Base-by-base conservation (phyloP, 176 grass and related monocot genomes). In the Poa annua region DNA sequence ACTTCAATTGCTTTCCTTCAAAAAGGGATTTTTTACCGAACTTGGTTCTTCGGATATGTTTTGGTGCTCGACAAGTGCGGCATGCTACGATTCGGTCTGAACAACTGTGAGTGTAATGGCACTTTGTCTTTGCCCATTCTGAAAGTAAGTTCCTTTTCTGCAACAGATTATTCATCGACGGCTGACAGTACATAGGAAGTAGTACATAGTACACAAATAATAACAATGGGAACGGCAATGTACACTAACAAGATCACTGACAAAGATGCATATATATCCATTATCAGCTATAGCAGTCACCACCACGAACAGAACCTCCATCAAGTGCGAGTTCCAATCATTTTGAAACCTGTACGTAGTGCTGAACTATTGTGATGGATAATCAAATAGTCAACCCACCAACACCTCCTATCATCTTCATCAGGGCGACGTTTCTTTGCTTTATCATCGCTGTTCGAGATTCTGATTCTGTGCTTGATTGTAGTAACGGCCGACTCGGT, bases 381-480 rank as follows among this genome's bases (percentile, higher is more conserved):
- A 50, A 75, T 10, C 48, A 36, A 62, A 39, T 36, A 56, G 88
- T 90, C 84, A 86, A 90, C 80, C n/a, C n/a, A 36, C n/a, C 47
- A 41, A 49, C 29, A 41, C 60, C 60, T 12, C 79, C 84, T 39
- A 86, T 83, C 67, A 68, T 34, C 47, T 44, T 38, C 77, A 15
- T 15, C 20, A 49, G 45, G 33, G 48, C 29, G 52, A 26, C 52
- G 11, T 77, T 71, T 21, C 80, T 11, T 77, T 22, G 71, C 14
- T 67, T 19, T 51, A 11, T 22, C 65, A n/a, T 77, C 24, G 78
- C 21, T 25, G 45, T 66, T 50, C 39, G 12, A 86, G 80, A 75
- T 83, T 83, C 88, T 19, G 74, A 90, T 83, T 86, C 74, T 21
- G 17, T 5, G 38, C n/a, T 56, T 39, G 80, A 10, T 25, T 45